Evolutionary conservation across 2,329 filamentous ascomycete genomes (phyloP).

Genomic region (Botrytis paeoniae): DNA sequence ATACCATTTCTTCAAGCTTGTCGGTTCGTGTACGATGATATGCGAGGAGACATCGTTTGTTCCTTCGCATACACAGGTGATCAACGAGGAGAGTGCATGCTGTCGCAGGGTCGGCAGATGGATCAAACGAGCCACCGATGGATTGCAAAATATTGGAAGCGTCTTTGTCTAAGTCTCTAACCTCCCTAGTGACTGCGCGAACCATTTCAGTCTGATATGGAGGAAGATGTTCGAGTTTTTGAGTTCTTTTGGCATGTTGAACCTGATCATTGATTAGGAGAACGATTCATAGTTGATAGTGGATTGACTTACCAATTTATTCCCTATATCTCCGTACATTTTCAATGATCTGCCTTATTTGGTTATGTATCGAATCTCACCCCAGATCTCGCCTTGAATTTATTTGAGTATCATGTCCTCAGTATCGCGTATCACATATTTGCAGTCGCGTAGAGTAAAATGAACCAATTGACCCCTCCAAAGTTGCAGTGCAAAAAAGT

Average conservation of each 20-base stretch:
- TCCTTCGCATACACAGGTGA: conserved; percentile 90
- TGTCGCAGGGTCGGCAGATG: conserved; percentile 76
- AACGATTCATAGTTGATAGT: background rate
- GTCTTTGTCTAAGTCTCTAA: conserved; percentile 88
- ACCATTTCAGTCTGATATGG: conserved; percentile 92
- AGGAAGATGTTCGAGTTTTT: conserved; percentile 79
- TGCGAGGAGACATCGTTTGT: conserved; percentile 91
- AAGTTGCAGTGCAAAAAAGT: conserved; percentile 6
- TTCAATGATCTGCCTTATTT: background rate
- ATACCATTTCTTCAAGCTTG: conserved; percentile 90
- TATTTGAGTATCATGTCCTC: background rate
- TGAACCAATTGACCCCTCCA: background rate
- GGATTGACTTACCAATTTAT: conserved; percentile 56
- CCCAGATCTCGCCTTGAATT: background rate
- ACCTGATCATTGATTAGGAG: conserved; percentile 54
- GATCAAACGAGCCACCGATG: conserved; percentile 69
- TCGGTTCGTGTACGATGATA: conserved; percentile 90
- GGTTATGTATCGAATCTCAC: background rate
- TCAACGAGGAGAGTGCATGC: conserved; percentile 89
- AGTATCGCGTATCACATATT: background rate
- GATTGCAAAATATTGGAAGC: conserved; percentile 63
- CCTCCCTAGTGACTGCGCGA: conserved; percentile 82
- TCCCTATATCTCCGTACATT: conserved; percentile 71
- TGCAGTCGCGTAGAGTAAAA: background rate
- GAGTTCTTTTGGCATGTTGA: conserved; percentile 92